Conservation (phyloP, 2,329 filamentous ascomycete genomes). For the Sclerotinia nivalis region DNA sequence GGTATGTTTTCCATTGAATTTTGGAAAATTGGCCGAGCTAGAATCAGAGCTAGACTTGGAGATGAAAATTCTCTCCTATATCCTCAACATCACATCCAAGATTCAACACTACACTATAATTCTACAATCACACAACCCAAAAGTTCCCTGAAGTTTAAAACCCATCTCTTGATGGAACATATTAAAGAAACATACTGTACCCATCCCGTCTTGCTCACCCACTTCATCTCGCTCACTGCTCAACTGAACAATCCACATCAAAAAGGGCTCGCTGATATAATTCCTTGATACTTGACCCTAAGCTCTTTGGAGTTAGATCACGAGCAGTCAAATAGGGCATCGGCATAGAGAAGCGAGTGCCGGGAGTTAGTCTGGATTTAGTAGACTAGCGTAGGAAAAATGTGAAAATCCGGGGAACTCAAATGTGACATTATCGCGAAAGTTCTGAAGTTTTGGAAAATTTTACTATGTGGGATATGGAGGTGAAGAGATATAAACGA, state of each 20-base stretch:
- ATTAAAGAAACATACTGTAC: neutral
- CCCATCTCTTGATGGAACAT: too few species aligned
- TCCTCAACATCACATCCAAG: neutral
- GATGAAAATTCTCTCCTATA: too few species aligned
- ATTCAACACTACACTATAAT: neutral
- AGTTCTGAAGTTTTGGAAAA: neutral
- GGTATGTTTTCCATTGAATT: too few species aligned
- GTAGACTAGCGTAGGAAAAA: neutral
- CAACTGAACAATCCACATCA: neutral
- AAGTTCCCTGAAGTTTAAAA: neutral
- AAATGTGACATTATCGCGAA: neutral
- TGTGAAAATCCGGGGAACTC: neutral
- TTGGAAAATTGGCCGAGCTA: too few species aligned
- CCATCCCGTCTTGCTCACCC: neutral
- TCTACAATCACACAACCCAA: too few species aligned
- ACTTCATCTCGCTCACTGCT: neutral
- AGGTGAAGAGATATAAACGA: neutral
- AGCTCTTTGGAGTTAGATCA: neutral
- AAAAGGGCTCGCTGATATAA: neutral
- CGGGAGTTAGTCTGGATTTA: neutral
- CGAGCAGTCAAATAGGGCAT: neutral
- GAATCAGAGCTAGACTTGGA: too few species aligned
- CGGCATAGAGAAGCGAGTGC: too few species aligned
- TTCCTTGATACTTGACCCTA: neutral
- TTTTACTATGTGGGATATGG: neutral